phyloP scores from a whole-genome alignment of 805 yeast species.

The Candida ovalis region DNA sequence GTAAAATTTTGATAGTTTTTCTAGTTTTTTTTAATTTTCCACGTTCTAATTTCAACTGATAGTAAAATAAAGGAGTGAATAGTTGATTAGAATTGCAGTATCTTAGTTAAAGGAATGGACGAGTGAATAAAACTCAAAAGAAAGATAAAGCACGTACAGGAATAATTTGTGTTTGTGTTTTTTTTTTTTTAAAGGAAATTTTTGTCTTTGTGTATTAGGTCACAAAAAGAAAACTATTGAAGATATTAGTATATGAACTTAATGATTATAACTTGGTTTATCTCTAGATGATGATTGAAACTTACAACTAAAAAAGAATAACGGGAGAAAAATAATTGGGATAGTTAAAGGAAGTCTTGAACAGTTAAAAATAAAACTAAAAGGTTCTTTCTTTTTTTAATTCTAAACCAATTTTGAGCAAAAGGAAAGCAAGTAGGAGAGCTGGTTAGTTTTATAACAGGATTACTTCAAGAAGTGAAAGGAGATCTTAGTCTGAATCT shows the following conservation, averaged over 20 bases:
- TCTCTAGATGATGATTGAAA: no score
- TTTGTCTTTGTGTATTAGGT: no score
- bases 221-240: no score
- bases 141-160: background rate
- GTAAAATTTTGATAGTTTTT: background rate
- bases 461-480: background rate
- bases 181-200: background rate
- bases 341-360: no score
- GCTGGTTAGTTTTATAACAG: background rate
- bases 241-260: no score
- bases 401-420: background rate
- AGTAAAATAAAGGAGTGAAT: conserved; percentile 24
- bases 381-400: background rate
- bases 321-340: no score
- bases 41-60: background rate
- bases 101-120: conserved; percentile 18
- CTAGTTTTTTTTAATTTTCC: background rate
- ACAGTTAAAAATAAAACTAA: background rate
- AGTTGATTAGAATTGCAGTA: conserved; percentile 19
- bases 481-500: background rate
- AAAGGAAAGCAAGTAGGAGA: background rate
- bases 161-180: background rate
- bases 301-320: no score
- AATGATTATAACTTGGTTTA: no score
- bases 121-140: conserved; percentile 14